Conservation (phyloP, 306 rosid species). For the Prunus fruticosa region DNA sequence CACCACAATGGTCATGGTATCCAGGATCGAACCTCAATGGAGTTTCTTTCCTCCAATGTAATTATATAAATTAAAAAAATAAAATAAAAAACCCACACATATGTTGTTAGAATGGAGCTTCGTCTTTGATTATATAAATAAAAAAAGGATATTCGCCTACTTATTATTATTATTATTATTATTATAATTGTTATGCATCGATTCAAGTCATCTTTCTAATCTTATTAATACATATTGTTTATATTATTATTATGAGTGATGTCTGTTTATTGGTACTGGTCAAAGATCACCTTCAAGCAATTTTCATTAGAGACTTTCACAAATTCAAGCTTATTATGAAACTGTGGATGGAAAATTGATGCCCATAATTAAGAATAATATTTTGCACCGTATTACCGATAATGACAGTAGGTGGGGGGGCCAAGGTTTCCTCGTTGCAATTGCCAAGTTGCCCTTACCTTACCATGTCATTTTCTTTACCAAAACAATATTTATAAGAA, state of each 20-base stretch:
- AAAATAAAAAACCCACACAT: no score
- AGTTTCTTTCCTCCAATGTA: no score
- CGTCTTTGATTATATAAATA: no score
- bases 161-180: no score
- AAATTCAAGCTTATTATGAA: not conserved
- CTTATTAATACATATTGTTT: not conserved
- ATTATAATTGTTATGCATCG: no score
- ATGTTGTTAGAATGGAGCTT: no score
- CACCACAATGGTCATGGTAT: no score
- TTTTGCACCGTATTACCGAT: not conserved
- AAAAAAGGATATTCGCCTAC: no score
- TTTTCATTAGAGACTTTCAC: not conserved
- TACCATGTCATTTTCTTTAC: not conserved
- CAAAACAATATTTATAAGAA: not conserved
- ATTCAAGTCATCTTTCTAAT: not conserved
- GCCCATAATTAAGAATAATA: not conserved
- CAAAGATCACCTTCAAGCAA: not conserved
- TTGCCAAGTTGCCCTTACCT: not conserved
- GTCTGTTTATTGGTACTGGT: not conserved
- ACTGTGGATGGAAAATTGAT: not conserved
- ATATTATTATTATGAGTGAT: not conserved
- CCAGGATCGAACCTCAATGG: fast-evolving
- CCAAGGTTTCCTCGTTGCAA: not conserved
- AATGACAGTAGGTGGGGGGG: not conserved
- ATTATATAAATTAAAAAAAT: no score